Percentiles rank a stretch among this genome's conserved stretches.
phyloP scores from a whole-genome alignment of 768 basidiomycete genomes.

The Collybiopsis luxurians region DNA sequence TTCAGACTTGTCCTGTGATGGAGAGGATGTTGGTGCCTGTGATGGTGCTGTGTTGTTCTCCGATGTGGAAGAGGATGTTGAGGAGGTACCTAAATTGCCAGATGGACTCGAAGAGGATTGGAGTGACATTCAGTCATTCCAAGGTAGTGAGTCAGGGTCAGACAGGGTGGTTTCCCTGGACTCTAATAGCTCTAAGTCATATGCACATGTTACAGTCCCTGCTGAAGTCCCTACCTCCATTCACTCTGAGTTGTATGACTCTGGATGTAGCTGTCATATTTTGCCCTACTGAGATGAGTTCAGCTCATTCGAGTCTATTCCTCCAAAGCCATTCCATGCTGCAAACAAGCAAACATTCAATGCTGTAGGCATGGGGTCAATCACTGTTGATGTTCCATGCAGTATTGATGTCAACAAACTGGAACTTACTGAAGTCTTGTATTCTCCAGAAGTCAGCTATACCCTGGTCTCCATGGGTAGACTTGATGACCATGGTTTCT shows the following conservation, averaged over 20 bases:
- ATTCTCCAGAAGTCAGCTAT: constrained; percentile 34
- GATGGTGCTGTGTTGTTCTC: neutral
- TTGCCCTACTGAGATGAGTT: neutral
- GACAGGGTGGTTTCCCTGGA: neutral
- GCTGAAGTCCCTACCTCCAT: no score
- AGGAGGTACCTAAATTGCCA: neutral
- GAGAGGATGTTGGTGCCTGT: neutral
- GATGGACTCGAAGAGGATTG: neutral
- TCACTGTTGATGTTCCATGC: constrained; percentile 30
- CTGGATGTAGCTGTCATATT: neutral
- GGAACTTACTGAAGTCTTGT: constrained; percentile 29
- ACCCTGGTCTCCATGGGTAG: constrained; percentile 34
- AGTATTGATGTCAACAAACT: constrained; percentile 22
- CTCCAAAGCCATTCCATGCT: neutral
- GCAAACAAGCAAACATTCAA: constrained; percentile 20
- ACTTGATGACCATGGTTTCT: constrained; percentile 31
- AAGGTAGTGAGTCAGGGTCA: neutral
- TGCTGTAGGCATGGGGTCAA: constrained; percentile 26
- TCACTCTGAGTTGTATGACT: constrained; percentile 6
- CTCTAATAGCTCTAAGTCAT: neutral
- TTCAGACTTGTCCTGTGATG: neutral
- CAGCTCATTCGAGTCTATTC: constrained; percentile 11
- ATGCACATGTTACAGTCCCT: neutral
- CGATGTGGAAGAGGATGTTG: neutral
- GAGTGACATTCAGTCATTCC: neutral